Percentiles rank a stretch among this genome's conserved stretches.
phyloP scores from a whole-genome alignment of 495 filamentous ascomycete species.

The Cryomyces minteri region DNA sequence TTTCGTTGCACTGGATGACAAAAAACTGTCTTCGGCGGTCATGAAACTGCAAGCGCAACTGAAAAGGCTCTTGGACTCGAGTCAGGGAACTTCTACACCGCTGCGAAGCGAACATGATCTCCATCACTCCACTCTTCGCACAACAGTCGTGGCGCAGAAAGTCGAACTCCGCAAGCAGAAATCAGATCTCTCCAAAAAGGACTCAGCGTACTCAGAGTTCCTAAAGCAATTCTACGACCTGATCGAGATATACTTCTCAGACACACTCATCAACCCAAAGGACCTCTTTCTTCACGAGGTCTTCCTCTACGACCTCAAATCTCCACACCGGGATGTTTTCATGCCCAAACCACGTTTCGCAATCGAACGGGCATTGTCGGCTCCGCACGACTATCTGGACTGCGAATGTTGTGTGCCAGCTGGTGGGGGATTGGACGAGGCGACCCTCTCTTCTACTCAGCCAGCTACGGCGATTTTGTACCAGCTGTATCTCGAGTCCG shows the following conservation, averaged over 20 bases:
- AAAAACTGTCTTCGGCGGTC: too few species aligned
- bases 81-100: slow-evolving; percentile 18
- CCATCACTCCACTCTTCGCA: slow-evolving; percentile 51
- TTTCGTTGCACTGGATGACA: too few species aligned
- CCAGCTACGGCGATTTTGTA: slow-evolving; percentile 73
- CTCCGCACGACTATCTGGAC: slow-evolving; percentile 71
- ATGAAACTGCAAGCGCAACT: too few species aligned
- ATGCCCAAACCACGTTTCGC: slow-evolving; percentile 59
- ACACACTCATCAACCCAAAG: slow-evolving; percentile 35
- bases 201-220: slow-evolving; percentile 56
- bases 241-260: slow-evolving; percentile 34
- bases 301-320: slow-evolving; percentile 66
- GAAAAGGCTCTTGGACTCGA: slow-evolving; percentile 7
- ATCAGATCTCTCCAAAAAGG: slow-evolving; percentile 51
- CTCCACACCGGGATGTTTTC: slow-evolving; percentile 67
- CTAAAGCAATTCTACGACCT: slow-evolving; percentile 42
- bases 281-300: slow-evolving; percentile 58
- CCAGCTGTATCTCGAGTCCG: slow-evolving; percentile 80
- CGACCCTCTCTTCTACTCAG: slow-evolving; percentile 36
- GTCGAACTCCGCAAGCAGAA: slow-evolving; percentile 72
- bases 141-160: slow-evolving; percentile 74
- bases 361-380: slow-evolving; percentile 61
- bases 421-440: slow-evolving; percentile 16
- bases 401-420: slow-evolving; percentile 43
- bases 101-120: slow-evolving; percentile 63